Base-by-base conservation (phyloP, 106 monocot genomes). In the Chionographis japonica region DNA sequence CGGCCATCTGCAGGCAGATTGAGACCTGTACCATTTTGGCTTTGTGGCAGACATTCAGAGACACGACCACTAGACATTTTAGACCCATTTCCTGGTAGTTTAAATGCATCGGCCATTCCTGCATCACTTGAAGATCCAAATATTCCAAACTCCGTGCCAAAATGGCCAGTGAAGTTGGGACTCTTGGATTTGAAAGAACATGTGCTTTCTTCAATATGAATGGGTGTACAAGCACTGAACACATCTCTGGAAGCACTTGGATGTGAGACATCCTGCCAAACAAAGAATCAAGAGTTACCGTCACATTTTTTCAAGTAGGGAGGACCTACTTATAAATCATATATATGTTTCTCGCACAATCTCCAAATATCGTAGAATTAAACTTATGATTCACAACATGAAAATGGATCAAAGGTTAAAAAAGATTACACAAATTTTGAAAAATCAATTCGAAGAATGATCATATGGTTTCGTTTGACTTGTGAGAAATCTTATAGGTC, bases 111-210 rank as follows among this genome's bases (percentile, higher is more conserved):
- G 17, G 60, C 58, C 58, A 68, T 60, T 56, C 43, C 75, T 43
- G 60, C 58, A 56, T 38, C 59, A 52, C 59, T 82, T 46, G 77
- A 68, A 60, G 68, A 82, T 65, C 74, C 77, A 65, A 74, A 74
- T 50, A 65, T 79, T 65, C 74, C 77, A 65, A 74, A 74, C 19
- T 77, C 77, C 55, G 53, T 60, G 14, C 37, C 75, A 59, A 72
- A 72, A 53, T 64, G 74, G 60, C 46, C 58, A 60, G 67, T 74
- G 60, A 38, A 66, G 35, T 68, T 72, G 10, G 83, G 65, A 60
- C 74, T 78, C 61, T 77, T 78, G n/a, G 79, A 79, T 76, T 77
- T 88, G 61, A 79, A 86, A 58, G 85, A 88, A 42, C 80, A 83
- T 20, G 60, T 75, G 72, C 92, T 85, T 69, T 83, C 92, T 83